A percentile compares a stretch with the other conserved stretches of the same genome.
phyloP scores from a whole-genome alignment of 495 filamentous ascomycete genomes.

The Aspergillus heteromorphus region DNA sequence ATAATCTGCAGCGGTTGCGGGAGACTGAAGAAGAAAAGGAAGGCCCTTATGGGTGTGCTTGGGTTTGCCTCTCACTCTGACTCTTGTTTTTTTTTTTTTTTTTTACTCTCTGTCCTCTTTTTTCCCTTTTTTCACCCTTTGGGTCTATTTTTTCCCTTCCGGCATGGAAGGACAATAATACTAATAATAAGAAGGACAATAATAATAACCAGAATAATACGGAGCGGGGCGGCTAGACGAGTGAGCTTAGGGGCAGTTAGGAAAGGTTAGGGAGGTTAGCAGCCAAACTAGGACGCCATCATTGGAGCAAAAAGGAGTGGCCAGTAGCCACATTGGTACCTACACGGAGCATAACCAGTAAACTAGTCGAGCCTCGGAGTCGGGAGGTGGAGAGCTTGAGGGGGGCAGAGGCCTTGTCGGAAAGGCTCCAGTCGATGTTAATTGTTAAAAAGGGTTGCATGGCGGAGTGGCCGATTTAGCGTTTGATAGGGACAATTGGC shows the following conservation, averaged over 20 bases:
- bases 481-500: slow-evolving; percentile 6
- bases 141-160: neutral
- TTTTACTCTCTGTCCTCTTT: neutral
- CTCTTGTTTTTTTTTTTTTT: slow-evolving; percentile 1
- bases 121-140: neutral
- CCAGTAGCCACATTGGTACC: slow-evolving; percentile 1
- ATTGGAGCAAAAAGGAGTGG: slow-evolving; percentile 13
- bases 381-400: slow-evolving; percentile 22
- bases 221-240: slow-evolving; percentile 11
- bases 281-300: slow-evolving; percentile 5
- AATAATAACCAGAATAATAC: slow-evolving; percentile 9
- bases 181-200: slow-evolving; percentile 1
- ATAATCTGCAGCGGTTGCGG: slow-evolving; percentile 10
- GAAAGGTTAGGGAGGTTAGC: slow-evolving; percentile 10
- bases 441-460: slow-evolving; percentile 6
- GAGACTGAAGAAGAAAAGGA: slow-evolving; percentile 1
- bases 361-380: slow-evolving; percentile 21
- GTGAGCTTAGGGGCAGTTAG: slow-evolving; percentile 5
- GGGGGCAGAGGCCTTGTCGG: neutral
- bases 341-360: slow-evolving; percentile 3
- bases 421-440: neutral
- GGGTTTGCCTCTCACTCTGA: neutral
- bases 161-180: slow-evolving; percentile 1
- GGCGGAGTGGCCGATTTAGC: slow-evolving; percentile 6
- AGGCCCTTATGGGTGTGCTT: slow-evolving; percentile 1